These are phyloP conservation scores for Hyparrhenia diplandra DNA, from an alignment of 176 grass and related monocot species.

Conservation along the genomic window DNA sequence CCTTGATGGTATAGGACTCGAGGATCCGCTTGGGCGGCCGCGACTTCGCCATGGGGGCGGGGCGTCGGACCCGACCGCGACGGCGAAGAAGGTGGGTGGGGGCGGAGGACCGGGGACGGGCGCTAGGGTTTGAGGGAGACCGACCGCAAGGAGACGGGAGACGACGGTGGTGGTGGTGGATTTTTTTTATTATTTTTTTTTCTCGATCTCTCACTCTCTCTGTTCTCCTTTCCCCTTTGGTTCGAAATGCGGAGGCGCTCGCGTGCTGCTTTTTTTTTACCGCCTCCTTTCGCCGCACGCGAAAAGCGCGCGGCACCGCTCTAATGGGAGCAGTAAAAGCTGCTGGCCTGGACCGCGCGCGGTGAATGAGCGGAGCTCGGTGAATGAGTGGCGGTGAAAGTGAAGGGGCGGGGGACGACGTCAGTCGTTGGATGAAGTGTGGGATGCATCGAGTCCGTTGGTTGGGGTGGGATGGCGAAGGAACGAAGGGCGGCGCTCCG, in stretches of 20 bases:
- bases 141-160: neutral
- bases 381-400: slow-evolving; percentile 29
- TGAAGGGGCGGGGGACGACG: neutral
- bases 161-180: neutral
- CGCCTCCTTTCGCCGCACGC: neutral
- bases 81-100: slow-evolving; percentile 18
- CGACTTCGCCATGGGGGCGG: slow-evolving; percentile 55
- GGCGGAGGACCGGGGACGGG: neutral
- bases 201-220: neutral
- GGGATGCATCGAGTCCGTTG: neutral
- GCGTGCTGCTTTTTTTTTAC: neutral
- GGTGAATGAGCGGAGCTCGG: neutral
- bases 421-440: neutral
- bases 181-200: neutral
- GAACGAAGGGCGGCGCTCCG: no score
- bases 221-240: neutral
- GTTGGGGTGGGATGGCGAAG: neutral
- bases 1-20: slow-evolving; percentile 90
- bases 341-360: neutral
- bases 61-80: neutral
- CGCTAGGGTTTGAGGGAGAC: slow-evolving; percentile 48
- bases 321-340: neutral
- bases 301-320: neutral
- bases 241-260: slow-evolving; percentile 2
- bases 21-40: slow-evolving; percentile 77